A percentile compares a stretch with the other conserved stretches of the same genome.
Evolutionary conservation across 495 filamentous ascomycete genomes (phyloP).

Genomic region (Penicillium soppii): DNA sequence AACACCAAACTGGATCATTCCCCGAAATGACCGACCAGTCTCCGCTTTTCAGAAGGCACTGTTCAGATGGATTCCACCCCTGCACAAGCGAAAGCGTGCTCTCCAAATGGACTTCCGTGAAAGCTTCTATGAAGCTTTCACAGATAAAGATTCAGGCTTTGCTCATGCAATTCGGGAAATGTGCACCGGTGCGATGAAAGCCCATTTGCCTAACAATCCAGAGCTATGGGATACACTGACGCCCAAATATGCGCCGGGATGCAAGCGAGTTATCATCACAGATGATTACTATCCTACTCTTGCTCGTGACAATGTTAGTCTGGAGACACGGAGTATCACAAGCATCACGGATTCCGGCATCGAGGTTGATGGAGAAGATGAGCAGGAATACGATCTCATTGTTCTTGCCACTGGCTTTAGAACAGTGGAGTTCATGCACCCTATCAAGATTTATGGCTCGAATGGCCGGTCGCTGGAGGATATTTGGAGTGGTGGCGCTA

Average conservation of each 20-base stretch:
- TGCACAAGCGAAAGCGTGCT: constrained; percentile 48
- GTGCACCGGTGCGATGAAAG: constrained; percentile 30
- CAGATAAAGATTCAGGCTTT: constrained; percentile 31
- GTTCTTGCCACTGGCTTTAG: constrained; percentile 57
- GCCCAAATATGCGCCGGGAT: constrained; percentile 52
- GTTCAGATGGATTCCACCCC: constrained; percentile 43
- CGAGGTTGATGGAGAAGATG: constrained; percentile 34
- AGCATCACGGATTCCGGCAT: constrained; percentile 44
- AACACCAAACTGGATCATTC: constrained; percentile 65
- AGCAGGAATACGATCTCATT: constrained; percentile 51
- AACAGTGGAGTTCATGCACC: constrained; percentile 54
- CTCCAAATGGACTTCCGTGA: constrained; percentile 50
- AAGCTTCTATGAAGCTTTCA: constrained; percentile 36
- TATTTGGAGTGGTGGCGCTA: constrained; percentile 49
- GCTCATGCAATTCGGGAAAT: constrained; percentile 31
- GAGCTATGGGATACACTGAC: constrained; percentile 50
- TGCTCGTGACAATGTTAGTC: constrained; percentile 37
- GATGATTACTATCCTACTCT: constrained; percentile 57
- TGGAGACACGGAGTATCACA: constrained; percentile 49
- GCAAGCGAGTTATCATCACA: constrained; percentile 54
- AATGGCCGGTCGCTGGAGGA: constrained; percentile 41
- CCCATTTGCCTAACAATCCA: constrained; percentile 35
- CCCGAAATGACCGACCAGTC: constrained; percentile 44
- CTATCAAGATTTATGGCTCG: constrained; percentile 49
- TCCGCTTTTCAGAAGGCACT: constrained; percentile 33